These are phyloP conservation scores for Candida tallmaniae DNA, from an alignment of 805 yeast genomes.

Conservation along the genomic window DNA sequence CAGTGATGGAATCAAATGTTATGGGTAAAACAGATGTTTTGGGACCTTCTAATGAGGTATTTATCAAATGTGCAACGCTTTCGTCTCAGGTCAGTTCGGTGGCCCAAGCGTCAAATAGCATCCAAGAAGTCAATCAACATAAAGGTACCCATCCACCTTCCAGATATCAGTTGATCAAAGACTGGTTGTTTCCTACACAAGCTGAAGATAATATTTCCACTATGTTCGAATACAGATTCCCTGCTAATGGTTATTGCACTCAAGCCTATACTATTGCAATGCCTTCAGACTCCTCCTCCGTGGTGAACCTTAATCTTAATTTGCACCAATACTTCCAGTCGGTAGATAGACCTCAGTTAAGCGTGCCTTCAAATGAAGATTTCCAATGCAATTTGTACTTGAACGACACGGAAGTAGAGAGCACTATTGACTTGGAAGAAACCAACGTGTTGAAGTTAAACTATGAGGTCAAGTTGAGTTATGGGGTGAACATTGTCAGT, in stretches of 20 bases:
- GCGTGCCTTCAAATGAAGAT: conserved; percentile 34
- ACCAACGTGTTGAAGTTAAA: conserved; percentile 21
- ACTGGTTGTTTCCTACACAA: conserved; percentile 31
- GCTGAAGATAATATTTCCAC: conserved; percentile 19
- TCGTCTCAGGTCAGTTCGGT: conserved; percentile 22
- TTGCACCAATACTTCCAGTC: conserved; percentile 31
- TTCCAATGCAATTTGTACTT: conserved; percentile 36
- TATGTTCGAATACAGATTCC: conserved; percentile 36
- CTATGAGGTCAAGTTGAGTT: conserved; percentile 36
- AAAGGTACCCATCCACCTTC: conserved; percentile 14
- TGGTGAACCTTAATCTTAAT: conserved; percentile 28
- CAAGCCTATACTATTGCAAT: conserved; percentile 34
- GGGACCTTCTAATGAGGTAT: conserved; percentile 25
- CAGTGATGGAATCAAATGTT: conserved; percentile 13
- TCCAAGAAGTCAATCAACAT: conserved; percentile 9
- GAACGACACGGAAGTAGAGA: conserved; percentile 38
- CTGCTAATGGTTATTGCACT: conserved; percentile 35
- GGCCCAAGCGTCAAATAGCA: conserved; percentile 7
- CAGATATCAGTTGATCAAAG: conserved; percentile 21
- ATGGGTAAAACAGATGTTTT: conserved; percentile 27
- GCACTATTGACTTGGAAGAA: conserved; percentile 23
- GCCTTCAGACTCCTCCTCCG: conserved; percentile 34
- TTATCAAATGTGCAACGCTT: conserved; percentile 34
- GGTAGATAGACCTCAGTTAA: conserved; percentile 27
- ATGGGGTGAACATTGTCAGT: conserved; percentile 35